phyloP scores from a whole-genome alignment of 2,329 filamentous ascomycete genomes.

The Arthroderma sp. region DNA sequence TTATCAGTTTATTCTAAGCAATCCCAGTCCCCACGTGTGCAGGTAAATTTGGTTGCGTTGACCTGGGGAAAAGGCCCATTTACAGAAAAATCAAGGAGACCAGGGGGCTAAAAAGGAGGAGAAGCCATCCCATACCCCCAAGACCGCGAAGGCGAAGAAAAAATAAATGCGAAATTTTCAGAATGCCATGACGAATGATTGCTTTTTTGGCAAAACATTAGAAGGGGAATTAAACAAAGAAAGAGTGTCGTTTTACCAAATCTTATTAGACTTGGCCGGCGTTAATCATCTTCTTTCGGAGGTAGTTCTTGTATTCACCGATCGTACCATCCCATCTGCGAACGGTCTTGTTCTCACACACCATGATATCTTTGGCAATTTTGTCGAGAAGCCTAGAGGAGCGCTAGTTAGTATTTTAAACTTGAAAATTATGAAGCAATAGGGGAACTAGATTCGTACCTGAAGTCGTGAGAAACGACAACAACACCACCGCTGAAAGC shows the following conservation, averaged over 20 bases:
- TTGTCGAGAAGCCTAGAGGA: conserved; percentile 76
- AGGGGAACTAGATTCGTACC: conserved; percentile 45
- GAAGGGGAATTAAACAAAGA: conserved; percentile 7
- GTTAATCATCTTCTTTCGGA: conserved; percentile 97
- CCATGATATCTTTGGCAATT: conserved; percentile 98
- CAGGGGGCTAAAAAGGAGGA: neutral
- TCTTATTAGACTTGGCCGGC: conserved; percentile 63
- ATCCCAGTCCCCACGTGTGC: neutral
- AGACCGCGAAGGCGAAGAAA: neutral
- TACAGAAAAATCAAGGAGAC: neutral
- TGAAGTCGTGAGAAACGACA: conserved; percentile 97
- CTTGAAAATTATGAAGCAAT: neutral
- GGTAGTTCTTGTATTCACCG: conserved; percentile 92
- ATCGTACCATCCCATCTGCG: conserved; percentile 79
- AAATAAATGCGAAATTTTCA: neutral
- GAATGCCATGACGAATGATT: neutral
- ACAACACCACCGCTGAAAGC: conserved; percentile 92
- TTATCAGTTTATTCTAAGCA: conserved; percentile 1
- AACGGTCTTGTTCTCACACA: conserved; percentile 96
- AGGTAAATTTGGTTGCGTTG: neutral
- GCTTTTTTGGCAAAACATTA: conserved; percentile 4
- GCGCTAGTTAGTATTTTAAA: conserved; percentile 16
- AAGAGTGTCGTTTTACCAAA: neutral
- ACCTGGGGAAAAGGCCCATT: neutral
- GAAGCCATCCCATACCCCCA: neutral